Evolutionary conservation across 257 asterid species (phyloP).

Genomic region (Penstemon newberryi): DNA sequence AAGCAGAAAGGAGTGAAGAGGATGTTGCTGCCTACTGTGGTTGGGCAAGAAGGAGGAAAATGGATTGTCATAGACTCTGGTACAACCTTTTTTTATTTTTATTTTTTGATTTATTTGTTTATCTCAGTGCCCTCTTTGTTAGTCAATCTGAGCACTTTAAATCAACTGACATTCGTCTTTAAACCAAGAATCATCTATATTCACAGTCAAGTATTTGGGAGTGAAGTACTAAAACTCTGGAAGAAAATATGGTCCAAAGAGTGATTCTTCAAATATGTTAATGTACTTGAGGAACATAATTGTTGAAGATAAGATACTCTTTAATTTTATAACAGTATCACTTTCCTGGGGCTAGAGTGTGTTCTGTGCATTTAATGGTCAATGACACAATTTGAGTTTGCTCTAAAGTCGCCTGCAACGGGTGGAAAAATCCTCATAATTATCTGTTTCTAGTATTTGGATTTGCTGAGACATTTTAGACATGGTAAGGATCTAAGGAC

Average conservation of each 20-base stretch:
- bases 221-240: slow-evolving; percentile 11
- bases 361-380: neutral
- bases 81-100: slow-evolving; percentile 22
- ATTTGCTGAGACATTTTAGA: neutral
- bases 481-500: neutral
- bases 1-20: slow-evolving; percentile 89
- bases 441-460: neutral
- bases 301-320: neutral
- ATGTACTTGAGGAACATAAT: neutral
- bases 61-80: slow-evolving; percentile 97
- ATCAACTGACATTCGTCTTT: neutral
- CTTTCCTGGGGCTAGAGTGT: slow-evolving; percentile 1
- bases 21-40: slow-evolving; percentile 84
- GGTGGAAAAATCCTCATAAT: neutral
- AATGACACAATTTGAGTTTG: slow-evolving; percentile 14
- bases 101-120: neutral
- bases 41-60: slow-evolving; percentile 89
- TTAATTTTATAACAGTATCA: slow-evolving; percentile 10
- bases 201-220: slow-evolving; percentile 6
- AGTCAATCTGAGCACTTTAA: slow-evolving; percentile 19
- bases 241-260: slow-evolving; percentile 1
- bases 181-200: neutral
- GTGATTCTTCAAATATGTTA: neutral
- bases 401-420: neutral
- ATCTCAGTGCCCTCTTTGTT: neutral